Percentiles rank a stretch among this genome's conserved stretches.
Evolutionary conservation across 805 yeast genomes (phyloP).

Genomic region (Candida sithepensis): DNA sequence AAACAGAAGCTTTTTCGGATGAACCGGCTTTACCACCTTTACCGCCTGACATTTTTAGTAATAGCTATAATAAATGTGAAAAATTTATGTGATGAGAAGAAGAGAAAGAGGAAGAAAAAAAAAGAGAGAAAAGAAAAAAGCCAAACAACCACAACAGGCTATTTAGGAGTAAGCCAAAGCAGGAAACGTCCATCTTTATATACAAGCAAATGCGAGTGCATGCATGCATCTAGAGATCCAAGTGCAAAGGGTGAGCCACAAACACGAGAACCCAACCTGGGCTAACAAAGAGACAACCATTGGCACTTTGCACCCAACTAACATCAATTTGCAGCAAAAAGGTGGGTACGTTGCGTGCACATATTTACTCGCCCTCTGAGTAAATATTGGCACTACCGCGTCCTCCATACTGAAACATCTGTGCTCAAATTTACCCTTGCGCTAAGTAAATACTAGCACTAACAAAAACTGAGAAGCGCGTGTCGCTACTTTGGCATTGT

Average conservation of each 20-base stretch:
- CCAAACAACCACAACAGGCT: too few species aligned
- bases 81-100: conserved; percentile 1
- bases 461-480: background rate
- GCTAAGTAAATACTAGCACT: background rate
- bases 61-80: conserved; percentile 2
- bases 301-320: too few species aligned
- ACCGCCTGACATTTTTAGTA: conserved; percentile 55
- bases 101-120: background rate
- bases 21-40: conserved; percentile 95
- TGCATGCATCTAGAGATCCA: too few species aligned
- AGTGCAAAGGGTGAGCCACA: too few species aligned
- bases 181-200: background rate
- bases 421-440: background rate
- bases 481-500: background rate
- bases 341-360: background rate
- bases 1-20: conserved; percentile 91
- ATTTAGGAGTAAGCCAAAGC: too few species aligned
- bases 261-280: too few species aligned
- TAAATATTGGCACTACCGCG: background rate
- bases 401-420: background rate
- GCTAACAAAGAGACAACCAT: background rate
- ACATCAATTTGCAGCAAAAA: too few species aligned
- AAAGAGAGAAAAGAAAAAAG: background rate
- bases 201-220: background rate
- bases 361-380: background rate